Evolutionary conservation across 2,329 filamentous ascomycete species (phyloP), one percentile per base, ranked within the genome.

Genomic region (Talaromyces pinophilus): DNA sequence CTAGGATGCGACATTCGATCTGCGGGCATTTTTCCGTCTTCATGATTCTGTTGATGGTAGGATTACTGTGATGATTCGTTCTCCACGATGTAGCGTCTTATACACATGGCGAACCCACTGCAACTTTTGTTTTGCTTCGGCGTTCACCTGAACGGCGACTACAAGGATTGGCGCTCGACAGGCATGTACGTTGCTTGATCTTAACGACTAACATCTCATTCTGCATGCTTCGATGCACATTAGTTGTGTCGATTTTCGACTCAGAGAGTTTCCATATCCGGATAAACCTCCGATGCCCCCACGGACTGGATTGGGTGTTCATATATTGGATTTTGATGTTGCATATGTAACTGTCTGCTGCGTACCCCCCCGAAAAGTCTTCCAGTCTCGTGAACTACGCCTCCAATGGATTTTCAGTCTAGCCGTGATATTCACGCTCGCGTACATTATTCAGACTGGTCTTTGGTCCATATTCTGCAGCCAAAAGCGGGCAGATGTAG

Each of bases 201-300:
- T 25, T 38, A 57, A n/a, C 54, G 33, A 57, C n/a, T 7, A 40
- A 22, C 11, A 38, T 57, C 5, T 40, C 40, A 38, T 10, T 40
- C 30, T 57, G 30, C 54, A 40, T 57, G 2, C 33, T 19, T 55
- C 1, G 17, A 55, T 55, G 30, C 30, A 19, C 8, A 15, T 17
- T 22, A 50, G 22, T 50, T 50, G 46, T 33, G 25, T 54, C 35
- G 5, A 15, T 15, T 15, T 13, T 40, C 17, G n/a, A 15, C n/a
- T 15, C 40, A 22, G 5, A 25, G 33, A 15, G 10, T 33, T 57
- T 2, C 46, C 60, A 54, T 25, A 62, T 54, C 40, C 8, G 61
- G 33, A 33, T 30, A 62, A 63, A 63, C 25, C 46, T 63, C 61
- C 61, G 61, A 40, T 44, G 25, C 30, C 22, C 46, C 35, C 17